Conservation (phyloP, 768 basidiomycete species). For the Amanita brunnescens region DNA sequence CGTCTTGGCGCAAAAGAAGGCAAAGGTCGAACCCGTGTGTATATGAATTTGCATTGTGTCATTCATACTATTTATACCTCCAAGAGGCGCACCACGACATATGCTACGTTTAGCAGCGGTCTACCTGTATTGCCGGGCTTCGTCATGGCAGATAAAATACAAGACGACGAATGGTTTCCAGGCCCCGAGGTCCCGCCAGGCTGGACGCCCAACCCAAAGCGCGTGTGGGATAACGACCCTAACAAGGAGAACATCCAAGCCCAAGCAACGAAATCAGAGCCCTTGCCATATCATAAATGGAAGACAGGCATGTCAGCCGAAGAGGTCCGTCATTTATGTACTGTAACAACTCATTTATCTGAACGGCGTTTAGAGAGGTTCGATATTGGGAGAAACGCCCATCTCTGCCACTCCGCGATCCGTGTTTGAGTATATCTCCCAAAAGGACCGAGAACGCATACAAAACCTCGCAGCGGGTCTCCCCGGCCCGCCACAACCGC, state of each 20-base stretch:
- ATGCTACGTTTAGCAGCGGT: constrained; percentile 63
- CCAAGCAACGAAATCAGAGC: constrained; percentile 13
- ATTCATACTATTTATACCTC: constrained; percentile 12
- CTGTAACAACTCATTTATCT: constrained; percentile 2
- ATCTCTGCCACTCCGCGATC: constrained; percentile 65
- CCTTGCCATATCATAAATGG: constrained; percentile 40
- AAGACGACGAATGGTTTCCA: constrained; percentile 71
- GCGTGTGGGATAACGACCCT: constrained; percentile 53
- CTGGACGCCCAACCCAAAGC: constrained; percentile 79
- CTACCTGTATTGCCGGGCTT: constrained; percentile 70
- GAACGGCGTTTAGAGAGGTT: constrained; percentile 53
- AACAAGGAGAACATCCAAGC: constrained; percentile 39
- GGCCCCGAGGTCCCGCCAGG: constrained; percentile 73
- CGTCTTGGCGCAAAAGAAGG: constrained; percentile 13
- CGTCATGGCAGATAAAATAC: constrained; percentile 36
- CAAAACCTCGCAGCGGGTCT: constrained; percentile 41
- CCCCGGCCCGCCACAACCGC: constrained; percentile 8
- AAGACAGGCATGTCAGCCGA: constrained; percentile 55
- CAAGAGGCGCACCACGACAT: constrained; percentile 26
- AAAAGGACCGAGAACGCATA: constrained; percentile 84
- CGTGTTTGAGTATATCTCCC: constrained; percentile 90
- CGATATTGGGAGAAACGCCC: constrained; percentile 73
- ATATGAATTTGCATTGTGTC: not conserved
- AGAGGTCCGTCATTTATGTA: constrained; percentile 41
- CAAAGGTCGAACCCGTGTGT: constrained; percentile 8